These are phyloP conservation scores for Oryza officinalis DNA, from an alignment of 176 grass and related monocot species.

Conservation along the genomic window DNA sequence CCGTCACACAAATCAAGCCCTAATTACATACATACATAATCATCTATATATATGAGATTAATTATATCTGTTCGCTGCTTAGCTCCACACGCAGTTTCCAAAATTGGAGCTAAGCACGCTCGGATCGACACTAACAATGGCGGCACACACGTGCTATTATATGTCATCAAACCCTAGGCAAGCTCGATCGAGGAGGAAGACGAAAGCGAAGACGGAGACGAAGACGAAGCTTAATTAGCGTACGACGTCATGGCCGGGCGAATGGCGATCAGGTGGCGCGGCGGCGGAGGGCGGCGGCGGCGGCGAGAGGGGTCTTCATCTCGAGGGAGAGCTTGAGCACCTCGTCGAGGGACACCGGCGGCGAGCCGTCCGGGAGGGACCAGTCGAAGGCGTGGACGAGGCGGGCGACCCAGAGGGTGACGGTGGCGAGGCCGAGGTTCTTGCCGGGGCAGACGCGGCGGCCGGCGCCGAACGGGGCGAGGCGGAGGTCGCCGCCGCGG, in stretches of 20 bases:
- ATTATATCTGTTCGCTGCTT: neutral
- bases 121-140: neutral
- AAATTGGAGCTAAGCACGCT: constrained; percentile 43
- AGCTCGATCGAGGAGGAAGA: neutral
- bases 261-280: neutral
- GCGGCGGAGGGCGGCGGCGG: constrained; percentile 36
- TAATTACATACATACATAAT: neutral
- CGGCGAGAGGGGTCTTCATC: constrained; percentile 72
- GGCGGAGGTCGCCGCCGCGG: constrained; percentile 70
- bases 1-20: neutral
- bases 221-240: neutral
- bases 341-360: constrained; percentile 55
- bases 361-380: constrained; percentile 16
- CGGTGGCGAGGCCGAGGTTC: constrained; percentile 78
- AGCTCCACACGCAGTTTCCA: constrained; percentile 35
- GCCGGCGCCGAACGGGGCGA: constrained; percentile 76
- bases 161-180: constrained; percentile 19
- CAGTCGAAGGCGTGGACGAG: constrained; percentile 68
- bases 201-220: too few species aligned
- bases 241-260: too few species aligned
- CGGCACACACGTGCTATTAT: neutral
- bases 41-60: neutral
- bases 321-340: constrained; percentile 86
- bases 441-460: constrained; percentile 82
- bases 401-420: constrained; percentile 63